Conservation (phyloP, 495 filamentous ascomycete genomes). For the Aspergillus hancockii region DNA sequence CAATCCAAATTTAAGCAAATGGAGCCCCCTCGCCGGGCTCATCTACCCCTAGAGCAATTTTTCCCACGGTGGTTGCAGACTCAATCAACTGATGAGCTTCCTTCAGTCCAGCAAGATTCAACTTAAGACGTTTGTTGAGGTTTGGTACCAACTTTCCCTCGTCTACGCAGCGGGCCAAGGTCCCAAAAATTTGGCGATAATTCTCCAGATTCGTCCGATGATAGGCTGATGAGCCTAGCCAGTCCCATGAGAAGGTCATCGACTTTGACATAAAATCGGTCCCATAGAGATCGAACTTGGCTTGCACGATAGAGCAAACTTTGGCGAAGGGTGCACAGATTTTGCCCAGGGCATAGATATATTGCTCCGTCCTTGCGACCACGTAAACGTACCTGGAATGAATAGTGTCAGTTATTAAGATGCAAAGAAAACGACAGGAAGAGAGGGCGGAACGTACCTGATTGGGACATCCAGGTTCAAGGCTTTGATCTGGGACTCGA, state of each 20-base stretch:
- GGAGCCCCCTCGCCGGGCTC: too few relatives aligned
- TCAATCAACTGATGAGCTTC: too few relatives aligned
- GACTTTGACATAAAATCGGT: slow-evolving; percentile 40
- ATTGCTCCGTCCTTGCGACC: slow-evolving; percentile 30
- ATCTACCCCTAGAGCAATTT: not conserved
- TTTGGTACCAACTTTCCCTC: too few relatives aligned
- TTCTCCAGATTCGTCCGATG: slow-evolving; percentile 6
- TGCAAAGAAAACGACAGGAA: not conserved
- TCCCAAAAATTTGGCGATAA: too few relatives aligned
- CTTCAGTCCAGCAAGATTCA: too few relatives aligned
- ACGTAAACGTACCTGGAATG: slow-evolving; percentile 31
- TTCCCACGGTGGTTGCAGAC: too few relatives aligned
- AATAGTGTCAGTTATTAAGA: not conserved
- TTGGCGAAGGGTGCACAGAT: slow-evolving; percentile 36
- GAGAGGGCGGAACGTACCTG: slow-evolving; percentile 17
- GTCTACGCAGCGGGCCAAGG: too few relatives aligned
- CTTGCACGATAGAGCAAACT: slow-evolving; percentile 38
- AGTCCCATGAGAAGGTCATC: slow-evolving; percentile 34
- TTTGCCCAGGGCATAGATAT: slow-evolving; percentile 9
- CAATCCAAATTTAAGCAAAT: too few relatives aligned
- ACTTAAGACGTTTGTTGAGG: too few relatives aligned
- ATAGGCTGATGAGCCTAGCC: slow-evolving; percentile 29
- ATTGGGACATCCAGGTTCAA: slow-evolving; percentile 28
- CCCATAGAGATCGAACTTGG: slow-evolving; percentile 32
- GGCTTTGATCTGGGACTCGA: slow-evolving; percentile 25